Evolutionary conservation across 495 filamentous ascomycete genomes (phyloP).

Genomic region (Penicillium taxi): DNA sequence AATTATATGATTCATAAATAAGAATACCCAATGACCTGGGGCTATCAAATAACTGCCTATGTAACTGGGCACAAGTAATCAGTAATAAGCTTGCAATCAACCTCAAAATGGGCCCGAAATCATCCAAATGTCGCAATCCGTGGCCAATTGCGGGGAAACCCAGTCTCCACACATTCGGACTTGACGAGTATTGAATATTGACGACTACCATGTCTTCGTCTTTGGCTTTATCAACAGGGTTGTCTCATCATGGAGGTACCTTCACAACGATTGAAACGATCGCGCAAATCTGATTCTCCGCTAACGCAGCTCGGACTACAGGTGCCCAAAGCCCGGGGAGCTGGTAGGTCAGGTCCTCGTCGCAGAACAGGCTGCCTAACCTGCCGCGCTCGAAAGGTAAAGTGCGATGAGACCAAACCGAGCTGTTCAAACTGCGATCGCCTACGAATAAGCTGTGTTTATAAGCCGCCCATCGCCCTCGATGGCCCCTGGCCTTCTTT

Average conservation of each 20-base stretch:
- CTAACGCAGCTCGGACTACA: conserved; percentile 30
- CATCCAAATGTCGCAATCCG: too few species aligned
- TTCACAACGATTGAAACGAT: not conserved
- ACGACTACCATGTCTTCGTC: too few species aligned
- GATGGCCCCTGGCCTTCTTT: conserved; percentile 4
- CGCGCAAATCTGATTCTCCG: not conserved
- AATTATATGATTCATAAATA: too few species aligned
- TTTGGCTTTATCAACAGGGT: not conserved
- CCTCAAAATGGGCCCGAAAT: too few species aligned
- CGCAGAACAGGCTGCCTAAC: conserved; percentile 40
- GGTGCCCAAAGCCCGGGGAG: conserved; percentile 31
- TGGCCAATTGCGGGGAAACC: too few species aligned
- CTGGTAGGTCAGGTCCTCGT: conserved; percentile 35
- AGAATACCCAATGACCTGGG: too few species aligned
- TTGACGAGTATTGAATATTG: too few species aligned
- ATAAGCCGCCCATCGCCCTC: conserved; percentile 20
- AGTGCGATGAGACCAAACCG: conserved; percentile 37
- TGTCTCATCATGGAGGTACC: conserved; percentile 20
- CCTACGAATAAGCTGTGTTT: conserved; percentile 28
- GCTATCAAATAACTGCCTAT: too few species aligned
- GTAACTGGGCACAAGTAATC: too few species aligned
- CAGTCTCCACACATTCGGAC: too few species aligned
- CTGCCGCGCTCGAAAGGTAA: conserved; percentile 40
- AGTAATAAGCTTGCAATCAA: too few species aligned
- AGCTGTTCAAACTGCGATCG: conserved; percentile 34